Evolutionary conservation across 148 eudicot species (phyloP).

Genomic region (Spergularia bocconei): DNA sequence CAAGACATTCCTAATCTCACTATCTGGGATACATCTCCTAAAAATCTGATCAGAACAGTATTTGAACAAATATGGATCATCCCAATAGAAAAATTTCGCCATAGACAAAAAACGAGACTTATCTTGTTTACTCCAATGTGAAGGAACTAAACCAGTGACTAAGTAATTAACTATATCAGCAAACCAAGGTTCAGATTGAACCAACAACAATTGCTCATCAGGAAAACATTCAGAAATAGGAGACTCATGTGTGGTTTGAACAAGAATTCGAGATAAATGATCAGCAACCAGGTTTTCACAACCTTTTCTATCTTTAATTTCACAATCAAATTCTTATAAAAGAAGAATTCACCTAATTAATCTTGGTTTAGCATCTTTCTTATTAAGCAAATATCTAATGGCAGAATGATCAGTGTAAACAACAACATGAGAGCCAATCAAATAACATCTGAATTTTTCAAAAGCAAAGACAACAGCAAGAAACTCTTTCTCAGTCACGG

Average conservation of each 20-base stretch:
- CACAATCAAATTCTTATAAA: neutral
- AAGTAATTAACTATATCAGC: neutral
- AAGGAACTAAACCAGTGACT: neutral
- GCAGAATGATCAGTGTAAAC: too few species aligned
- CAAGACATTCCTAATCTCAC: neutral
- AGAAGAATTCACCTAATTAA: too few species aligned
- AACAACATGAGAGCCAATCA: neutral
- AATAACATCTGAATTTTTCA: conserved; percentile 6
- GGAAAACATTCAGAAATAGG: neutral
- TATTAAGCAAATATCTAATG: neutral
- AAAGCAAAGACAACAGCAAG: neutral
- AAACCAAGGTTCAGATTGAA: neutral
- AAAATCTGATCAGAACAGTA: neutral
- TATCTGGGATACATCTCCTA: conserved; percentile 9
- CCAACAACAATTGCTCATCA: neutral
- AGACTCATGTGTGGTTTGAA: neutral
- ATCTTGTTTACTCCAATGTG: neutral
- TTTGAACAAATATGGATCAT: neutral
- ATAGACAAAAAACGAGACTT: neutral
- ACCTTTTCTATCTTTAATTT: neutral
- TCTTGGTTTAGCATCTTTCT: neutral
- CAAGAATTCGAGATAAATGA: neutral
- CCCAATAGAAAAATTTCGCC: neutral
- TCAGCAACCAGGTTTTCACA: neutral
- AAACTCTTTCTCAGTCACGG: neutral